A percentile compares a stretch with the other conserved stretches of the same genome.
These are phyloP conservation scores for Nemania diffusa DNA, from an alignment of 2,329 filamentous ascomycete species.

Conservation along the genomic window DNA sequence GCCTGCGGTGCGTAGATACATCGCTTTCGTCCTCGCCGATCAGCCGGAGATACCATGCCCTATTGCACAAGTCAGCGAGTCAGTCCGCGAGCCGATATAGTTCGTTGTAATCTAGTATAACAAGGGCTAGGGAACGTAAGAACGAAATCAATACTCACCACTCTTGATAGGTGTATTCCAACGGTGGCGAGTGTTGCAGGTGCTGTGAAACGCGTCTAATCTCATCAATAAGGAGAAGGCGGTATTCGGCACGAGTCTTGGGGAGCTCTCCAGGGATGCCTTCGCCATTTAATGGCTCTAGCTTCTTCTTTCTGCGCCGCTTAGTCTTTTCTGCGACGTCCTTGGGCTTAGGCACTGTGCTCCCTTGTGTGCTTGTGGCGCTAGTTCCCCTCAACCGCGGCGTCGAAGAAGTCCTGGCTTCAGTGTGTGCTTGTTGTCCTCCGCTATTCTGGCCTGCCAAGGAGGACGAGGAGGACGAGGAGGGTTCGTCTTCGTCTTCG, in stretches of 20 bases:
- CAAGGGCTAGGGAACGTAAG: not conserved
- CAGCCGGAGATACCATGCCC: slow-evolving; percentile 81
- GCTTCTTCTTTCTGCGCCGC: slow-evolving; percentile 1
- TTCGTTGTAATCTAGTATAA: not conserved
- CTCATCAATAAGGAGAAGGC: slow-evolving; percentile 75
- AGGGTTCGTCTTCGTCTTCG: slow-evolving; percentile 38
- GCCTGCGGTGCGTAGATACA: slow-evolving; percentile 60
- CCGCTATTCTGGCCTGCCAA: slow-evolving; percentile 7
- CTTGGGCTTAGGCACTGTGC: not conserved
- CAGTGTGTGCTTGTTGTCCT: not conserved
- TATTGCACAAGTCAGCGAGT: slow-evolving; percentile 52
- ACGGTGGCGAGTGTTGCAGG: slow-evolving; percentile 65
- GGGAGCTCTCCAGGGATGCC: slow-evolving; percentile 54
- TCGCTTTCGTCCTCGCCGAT: slow-evolving; percentile 73
- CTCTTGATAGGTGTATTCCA: slow-evolving; percentile 73
- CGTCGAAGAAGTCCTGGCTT: not conserved
- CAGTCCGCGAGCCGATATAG: not conserved
- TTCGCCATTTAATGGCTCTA: slow-evolving; percentile 24
- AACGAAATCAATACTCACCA: slow-evolving; percentile 39
- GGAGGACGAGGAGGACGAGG: slow-evolving; percentile 35
- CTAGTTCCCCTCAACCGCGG: not conserved
- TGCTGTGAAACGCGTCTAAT: slow-evolving; percentile 75
- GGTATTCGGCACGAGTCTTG: slow-evolving; percentile 62
- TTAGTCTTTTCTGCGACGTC: not conserved
- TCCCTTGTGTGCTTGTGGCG: not conserved